These are phyloP conservation scores for Nemania abortiva DNA, from an alignment of 2,329 filamentous ascomycete genomes.

Conservation along the genomic window DNA sequence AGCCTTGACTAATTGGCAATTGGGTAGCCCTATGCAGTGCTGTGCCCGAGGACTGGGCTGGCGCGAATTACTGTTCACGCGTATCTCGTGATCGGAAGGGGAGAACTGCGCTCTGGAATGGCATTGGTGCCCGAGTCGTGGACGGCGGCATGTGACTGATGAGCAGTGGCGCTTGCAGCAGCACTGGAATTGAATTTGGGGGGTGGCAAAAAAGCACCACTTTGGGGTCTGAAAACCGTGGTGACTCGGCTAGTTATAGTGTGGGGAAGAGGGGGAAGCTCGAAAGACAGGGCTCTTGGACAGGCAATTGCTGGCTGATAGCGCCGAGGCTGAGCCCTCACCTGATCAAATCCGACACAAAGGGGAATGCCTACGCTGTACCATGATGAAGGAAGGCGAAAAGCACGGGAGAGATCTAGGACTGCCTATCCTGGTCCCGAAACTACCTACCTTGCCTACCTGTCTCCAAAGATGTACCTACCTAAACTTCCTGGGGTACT, in stretches of 20 bases:
- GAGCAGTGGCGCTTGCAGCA: constrained; percentile 37
- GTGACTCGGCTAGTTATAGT: constrained; percentile 27
- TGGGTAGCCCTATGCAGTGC: constrained; percentile 13
- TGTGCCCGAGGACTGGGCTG: constrained; percentile 24
- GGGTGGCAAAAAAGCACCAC: constrained; percentile 16
- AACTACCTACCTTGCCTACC: too few species aligned
- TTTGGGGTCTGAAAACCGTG: constrained; percentile 22
- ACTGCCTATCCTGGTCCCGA: background rate
- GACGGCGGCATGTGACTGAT: constrained; percentile 38
- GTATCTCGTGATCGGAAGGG: constrained; percentile 30
- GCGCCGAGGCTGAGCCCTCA: constrained; percentile 41
- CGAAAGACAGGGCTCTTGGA: constrained; percentile 12
- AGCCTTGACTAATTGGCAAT: constrained; percentile 23
- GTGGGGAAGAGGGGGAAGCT: constrained; percentile 28
- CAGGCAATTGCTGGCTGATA: constrained; percentile 28
- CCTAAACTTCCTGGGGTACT: background rate
- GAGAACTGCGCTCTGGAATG: constrained; percentile 23
- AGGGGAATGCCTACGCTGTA: constrained; percentile 13
- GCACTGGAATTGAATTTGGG: constrained; percentile 28
- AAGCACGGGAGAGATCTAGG: background rate
- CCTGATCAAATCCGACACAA: constrained; percentile 40
- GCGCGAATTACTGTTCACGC: constrained; percentile 34
- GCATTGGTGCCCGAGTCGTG: constrained; percentile 38
- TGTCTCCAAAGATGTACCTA: background rate
- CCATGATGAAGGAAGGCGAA: background rate